These are phyloP conservation scores for Trypanosoma mega DNA, from an alignment of 208 protist genomes.

Conservation along the genomic window DNA sequence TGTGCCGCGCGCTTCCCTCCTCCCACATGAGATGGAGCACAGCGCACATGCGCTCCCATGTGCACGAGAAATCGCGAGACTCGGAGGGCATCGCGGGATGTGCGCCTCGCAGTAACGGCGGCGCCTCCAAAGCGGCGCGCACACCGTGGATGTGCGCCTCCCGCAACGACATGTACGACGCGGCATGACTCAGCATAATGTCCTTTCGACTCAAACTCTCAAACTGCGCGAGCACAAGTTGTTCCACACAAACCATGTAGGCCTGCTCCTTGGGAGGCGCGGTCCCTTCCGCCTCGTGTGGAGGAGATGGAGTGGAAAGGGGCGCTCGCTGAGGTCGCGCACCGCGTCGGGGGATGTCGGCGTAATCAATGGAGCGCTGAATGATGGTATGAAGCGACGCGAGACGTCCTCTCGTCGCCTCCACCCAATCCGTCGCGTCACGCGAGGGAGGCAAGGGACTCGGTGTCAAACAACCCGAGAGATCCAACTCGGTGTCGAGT, in stretches of 20 bases:
- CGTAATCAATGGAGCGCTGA: slow-evolving; percentile 14
- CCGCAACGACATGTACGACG: no score
- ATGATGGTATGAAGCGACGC: slow-evolving; percentile 11
- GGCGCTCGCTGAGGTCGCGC: no score
- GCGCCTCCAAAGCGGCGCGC: no score
- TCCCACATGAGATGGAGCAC: not conserved
- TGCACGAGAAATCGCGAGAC: no score
- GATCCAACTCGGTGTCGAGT: no score
- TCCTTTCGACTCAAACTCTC: slow-evolving; percentile 15
- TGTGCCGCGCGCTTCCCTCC: slow-evolving; percentile 8
- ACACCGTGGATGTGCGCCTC: no score
- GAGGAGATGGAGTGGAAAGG: not conserved
- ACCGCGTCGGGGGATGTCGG: slow-evolving; percentile 7
- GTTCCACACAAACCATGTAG: slow-evolving; percentile 16
- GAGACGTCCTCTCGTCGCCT: slow-evolving; percentile 6
- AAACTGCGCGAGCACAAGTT: slow-evolving; percentile 20
- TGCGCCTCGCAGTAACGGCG: no score
- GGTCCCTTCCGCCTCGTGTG: not conserved
- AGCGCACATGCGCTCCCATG: not conserved
- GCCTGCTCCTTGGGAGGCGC: no score
- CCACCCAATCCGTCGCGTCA: not conserved
- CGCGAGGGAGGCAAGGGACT: not conserved
- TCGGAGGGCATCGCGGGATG: no score
- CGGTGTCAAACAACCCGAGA: not conserved
- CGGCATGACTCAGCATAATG: slow-evolving; percentile 1